phyloP scores from a whole-genome alignment of 345 rosid species.

The Boechera stricta region DNA sequence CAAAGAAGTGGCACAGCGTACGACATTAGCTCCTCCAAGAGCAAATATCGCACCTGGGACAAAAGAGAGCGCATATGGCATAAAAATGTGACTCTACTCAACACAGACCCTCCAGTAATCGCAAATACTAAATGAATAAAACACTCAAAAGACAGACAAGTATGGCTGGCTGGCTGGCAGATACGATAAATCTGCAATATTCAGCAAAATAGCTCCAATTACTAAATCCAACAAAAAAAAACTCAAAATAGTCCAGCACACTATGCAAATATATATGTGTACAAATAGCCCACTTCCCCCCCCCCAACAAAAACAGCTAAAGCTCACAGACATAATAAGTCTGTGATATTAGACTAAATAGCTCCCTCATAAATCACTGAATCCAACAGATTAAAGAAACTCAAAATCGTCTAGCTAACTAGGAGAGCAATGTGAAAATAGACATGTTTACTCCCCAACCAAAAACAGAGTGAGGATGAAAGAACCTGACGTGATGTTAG shows the following conservation, averaged over 20 bases:
- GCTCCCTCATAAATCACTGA: neutral
- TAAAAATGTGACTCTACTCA: conserved; percentile 52
- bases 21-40: conserved; percentile 94
- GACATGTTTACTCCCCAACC: neutral
- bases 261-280: neutral
- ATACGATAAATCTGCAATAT: neutral
- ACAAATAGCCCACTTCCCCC: neutral
- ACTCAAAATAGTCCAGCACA: neutral
- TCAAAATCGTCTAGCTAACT: conserved; percentile 8
- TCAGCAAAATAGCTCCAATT: neutral
- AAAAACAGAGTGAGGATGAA: neutral
- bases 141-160: neutral
- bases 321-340: conserved; percentile 15
- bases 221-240: neutral
- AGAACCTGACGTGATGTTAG: neutral
- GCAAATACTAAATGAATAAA: conserved; percentile 8
- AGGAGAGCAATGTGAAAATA: neutral
- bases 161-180: neutral
- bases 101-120: conserved; percentile 47
- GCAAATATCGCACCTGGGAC: conserved; percentile 99
- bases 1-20: conserved; percentile 86
- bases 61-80: conserved; percentile 63
- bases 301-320: neutral
- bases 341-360: neutral
- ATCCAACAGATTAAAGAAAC: neutral